Conservation (phyloP, 192 early-diverging fungal species). For the Gamsiella multidivaricata region DNA sequence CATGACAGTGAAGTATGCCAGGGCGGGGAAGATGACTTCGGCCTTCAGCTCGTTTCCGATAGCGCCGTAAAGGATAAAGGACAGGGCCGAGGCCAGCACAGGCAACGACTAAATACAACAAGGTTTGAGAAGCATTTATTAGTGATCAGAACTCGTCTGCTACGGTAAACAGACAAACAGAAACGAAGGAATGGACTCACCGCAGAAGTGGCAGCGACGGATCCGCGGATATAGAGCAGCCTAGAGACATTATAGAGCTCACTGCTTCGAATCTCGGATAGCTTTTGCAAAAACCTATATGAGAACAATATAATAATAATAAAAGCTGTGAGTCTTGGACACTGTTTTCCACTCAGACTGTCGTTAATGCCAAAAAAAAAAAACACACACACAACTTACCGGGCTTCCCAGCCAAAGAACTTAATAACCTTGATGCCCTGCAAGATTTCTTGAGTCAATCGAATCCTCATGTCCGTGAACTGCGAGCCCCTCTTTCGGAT, state of each 20-base stretch:
- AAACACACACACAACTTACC: conserved; percentile 17
- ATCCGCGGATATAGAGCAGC: conserved; percentile 35
- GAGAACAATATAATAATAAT: background rate
- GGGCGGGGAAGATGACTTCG: conserved; percentile 23
- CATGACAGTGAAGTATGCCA: conserved; percentile 41
- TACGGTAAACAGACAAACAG: background rate
- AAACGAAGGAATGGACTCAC: conserved; percentile 11
- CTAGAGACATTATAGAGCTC: conserved; percentile 26
- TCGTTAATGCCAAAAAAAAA: background rate
- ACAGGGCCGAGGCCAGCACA: conserved; percentile 30
- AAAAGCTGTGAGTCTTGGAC: background rate
- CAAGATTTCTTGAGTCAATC: conserved; percentile 63
- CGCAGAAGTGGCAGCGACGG: conserved; percentile 41
- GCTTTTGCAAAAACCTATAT: conserved; percentile 39
- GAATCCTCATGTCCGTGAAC: conserved; percentile 65
- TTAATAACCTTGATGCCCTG: conserved; percentile 73
- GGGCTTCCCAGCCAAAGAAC: conserved; percentile 66
- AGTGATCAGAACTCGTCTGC: background rate
- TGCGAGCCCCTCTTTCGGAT: conserved; percentile 35
- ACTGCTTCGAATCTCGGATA: conserved; percentile 25
- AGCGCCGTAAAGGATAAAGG: conserved; percentile 36
- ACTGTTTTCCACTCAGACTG: background rate
- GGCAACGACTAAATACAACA: conserved; percentile 23
- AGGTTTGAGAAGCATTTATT: background rate
- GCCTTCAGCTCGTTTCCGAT: conserved; percentile 19